Percentiles rank a stretch among this genome's conserved stretches.
phyloP scores from a whole-genome alignment of 768 basidiomycete species.

The Phylloporus sp. region DNA sequence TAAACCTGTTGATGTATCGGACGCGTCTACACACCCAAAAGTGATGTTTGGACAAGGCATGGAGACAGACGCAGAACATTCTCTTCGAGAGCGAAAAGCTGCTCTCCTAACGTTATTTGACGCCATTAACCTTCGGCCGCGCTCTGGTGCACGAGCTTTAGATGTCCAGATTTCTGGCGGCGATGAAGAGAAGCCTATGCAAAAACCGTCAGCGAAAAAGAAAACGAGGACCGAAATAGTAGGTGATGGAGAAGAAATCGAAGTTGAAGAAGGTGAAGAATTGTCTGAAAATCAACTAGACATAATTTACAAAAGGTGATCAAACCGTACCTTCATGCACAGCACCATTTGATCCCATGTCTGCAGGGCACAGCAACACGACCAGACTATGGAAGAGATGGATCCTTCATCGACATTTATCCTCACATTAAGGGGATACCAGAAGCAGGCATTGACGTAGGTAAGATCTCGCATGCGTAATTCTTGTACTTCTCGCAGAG shows the following conservation, averaged over 20 bases:
- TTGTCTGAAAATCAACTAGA: slow-evolving; percentile 76
- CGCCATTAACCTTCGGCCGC: slow-evolving; percentile 63
- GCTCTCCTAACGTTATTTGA: slow-evolving; percentile 73
- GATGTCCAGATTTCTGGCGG: slow-evolving; percentile 27
- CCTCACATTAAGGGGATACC: slow-evolving; percentile 76
- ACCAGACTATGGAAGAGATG: slow-evolving; percentile 71
- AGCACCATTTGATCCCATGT: slow-evolving; percentile 5
- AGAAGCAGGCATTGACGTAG: slow-evolving; percentile 85
- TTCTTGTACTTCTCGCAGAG: not conserved
- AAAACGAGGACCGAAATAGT: slow-evolving; percentile 59
- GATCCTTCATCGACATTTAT: slow-evolving; percentile 75
- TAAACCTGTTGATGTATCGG: slow-evolving; percentile 37
- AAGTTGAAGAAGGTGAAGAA: slow-evolving; percentile 80
- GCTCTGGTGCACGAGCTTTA: slow-evolving; percentile 38
- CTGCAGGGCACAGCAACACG: slow-evolving; percentile 76
- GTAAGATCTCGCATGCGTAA: slow-evolving; percentile 17
- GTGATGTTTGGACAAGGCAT: slow-evolving; percentile 66
- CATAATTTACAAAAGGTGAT: slow-evolving; percentile 80
- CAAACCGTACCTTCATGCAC: not conserved
- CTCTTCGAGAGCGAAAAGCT: slow-evolving; percentile 73
- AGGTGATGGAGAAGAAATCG: slow-evolving; percentile 76
- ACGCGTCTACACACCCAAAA: slow-evolving; percentile 25
- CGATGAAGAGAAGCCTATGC: slow-evolving; percentile 37
- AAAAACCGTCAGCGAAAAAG: slow-evolving; percentile 35
- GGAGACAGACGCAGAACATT: slow-evolving; percentile 75